Conservation (phyloP, 1,139 yeast genomes). For the Lodderomyces elongisporus region DNA sequence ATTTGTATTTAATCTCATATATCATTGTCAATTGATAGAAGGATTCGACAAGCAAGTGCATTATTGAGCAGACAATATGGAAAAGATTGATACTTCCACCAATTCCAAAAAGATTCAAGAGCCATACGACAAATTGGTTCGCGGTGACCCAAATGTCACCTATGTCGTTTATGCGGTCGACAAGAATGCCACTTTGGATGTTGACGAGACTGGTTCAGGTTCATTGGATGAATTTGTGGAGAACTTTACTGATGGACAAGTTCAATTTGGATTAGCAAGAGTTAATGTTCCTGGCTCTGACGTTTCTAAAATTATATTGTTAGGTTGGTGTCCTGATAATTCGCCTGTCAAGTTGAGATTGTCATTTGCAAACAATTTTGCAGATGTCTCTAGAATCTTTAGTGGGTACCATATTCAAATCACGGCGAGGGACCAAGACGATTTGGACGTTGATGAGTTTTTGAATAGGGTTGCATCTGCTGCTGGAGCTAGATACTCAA, state of each 20-base stretch:
- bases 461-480: constrained; percentile 79
- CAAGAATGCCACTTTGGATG: constrained; percentile 51
- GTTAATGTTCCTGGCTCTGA: constrained; percentile 88
- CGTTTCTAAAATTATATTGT: constrained; percentile 72
- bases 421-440: constrained; percentile 93
- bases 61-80: constrained; percentile 41
- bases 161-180: constrained; percentile 66
- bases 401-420: constrained; percentile 91
- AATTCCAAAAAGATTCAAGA: constrained; percentile 58
- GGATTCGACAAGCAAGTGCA: no score
- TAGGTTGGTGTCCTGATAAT: constrained; percentile 93
- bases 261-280: constrained; percentile 87
- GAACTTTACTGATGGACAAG: constrained; percentile 79
- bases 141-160: constrained; percentile 50
- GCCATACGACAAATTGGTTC: constrained; percentile 59
- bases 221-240: constrained; percentile 74
- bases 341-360: constrained; percentile 73
- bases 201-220: constrained; percentile 55
- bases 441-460: constrained; percentile 74
- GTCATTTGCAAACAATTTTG: constrained; percentile 71
- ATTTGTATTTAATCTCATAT: no score
- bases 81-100: constrained; percentile 52
- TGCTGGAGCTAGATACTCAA: constrained; percentile 91
- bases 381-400: constrained; percentile 63
- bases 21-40: no score